phyloP scores from a whole-genome alignment of 345 rosid species.

The Microthlaspi erraticum region DNA sequence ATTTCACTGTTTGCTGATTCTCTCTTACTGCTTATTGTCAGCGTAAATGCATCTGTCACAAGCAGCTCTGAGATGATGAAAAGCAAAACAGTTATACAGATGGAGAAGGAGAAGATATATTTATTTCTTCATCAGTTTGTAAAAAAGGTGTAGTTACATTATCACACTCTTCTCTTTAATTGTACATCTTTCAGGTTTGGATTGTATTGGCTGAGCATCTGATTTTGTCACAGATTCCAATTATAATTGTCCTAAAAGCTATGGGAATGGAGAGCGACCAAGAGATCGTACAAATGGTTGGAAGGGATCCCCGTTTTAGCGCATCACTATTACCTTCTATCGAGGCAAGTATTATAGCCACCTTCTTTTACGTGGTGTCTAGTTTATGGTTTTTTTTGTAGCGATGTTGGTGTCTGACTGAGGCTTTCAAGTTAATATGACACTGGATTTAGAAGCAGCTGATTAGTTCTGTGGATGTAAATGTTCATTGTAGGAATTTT shows the following conservation, averaged over 20 bases:
- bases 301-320: conserved; percentile 90
- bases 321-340: conserved; percentile 81
- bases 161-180: conserved; percentile 14
- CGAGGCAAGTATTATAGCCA: conserved; percentile 58
- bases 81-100: conserved; percentile 85
- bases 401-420: conserved; percentile 15
- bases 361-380: conserved; percentile 6
- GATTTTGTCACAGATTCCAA: conserved; percentile 62
- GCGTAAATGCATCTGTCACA: conserved; percentile 92
- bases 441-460: conserved; percentile 8
- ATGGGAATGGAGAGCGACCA: conserved; percentile 99
- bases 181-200: conserved; percentile 26
- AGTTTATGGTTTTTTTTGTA: not conserved
- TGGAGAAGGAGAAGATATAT: conserved; percentile 92
- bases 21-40: conserved; percentile 45
- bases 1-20: conserved; percentile 22
- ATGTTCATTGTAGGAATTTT: conserved; percentile 1
- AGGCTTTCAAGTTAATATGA: conserved; percentile 24
- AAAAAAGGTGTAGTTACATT: conserved; percentile 59
- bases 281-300: conserved; percentile 94
- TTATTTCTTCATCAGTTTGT: conserved; percentile 74
- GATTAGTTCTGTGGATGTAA: not conserved
- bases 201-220: conserved; percentile 29
- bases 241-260: conserved; percentile 86
- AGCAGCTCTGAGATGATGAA: conserved; percentile 86